Conservation (phyloP, 1,284 basidiomycete genomes). For the Ganoderma sp. region DNA sequence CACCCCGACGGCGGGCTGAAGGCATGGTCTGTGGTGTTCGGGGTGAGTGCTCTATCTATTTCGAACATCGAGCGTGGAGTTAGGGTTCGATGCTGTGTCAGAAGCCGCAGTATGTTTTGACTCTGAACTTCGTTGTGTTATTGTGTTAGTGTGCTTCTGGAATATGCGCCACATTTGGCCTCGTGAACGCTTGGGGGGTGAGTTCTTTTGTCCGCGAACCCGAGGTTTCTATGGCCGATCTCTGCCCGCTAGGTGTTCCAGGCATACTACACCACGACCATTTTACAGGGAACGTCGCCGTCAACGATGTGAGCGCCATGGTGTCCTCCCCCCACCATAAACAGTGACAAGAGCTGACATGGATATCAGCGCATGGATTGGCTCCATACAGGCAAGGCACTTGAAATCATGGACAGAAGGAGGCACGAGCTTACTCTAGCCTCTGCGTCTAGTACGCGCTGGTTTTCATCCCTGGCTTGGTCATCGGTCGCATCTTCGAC, state of each 20-base stretch:
- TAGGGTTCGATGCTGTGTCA: background rate
- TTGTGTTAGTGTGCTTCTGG: constrained; percentile 32
- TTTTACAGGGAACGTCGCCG: constrained; percentile 44
- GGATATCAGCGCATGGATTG: constrained; percentile 70
- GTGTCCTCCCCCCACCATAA: background rate
- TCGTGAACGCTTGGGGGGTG: constrained; percentile 52
- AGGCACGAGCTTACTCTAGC: constrained; percentile 4
- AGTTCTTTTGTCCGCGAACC: constrained; percentile 24
- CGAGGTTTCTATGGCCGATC: background rate
- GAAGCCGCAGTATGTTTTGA: background rate
- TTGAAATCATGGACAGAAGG: background rate
- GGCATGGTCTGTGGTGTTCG: constrained; percentile 48
- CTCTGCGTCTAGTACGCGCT: constrained; percentile 46
- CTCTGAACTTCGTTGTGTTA: background rate
- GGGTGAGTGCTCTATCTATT: constrained; percentile 39
- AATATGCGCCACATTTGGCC: constrained; percentile 47
- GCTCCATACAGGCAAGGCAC: constrained; percentile 64
- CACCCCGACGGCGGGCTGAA: constrained; percentile 48
- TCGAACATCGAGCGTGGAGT: background rate
- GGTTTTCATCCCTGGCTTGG: constrained; percentile 52
- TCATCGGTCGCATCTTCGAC: constrained; percentile 62
- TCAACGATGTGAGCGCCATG: constrained; percentile 58
- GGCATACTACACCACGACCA: constrained; percentile 48
- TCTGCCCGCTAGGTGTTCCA: constrained; percentile 47
- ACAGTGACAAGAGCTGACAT: background rate